phyloP scores from a whole-genome alignment of 805 yeast species.

The Danielia reshetovae region DNA sequence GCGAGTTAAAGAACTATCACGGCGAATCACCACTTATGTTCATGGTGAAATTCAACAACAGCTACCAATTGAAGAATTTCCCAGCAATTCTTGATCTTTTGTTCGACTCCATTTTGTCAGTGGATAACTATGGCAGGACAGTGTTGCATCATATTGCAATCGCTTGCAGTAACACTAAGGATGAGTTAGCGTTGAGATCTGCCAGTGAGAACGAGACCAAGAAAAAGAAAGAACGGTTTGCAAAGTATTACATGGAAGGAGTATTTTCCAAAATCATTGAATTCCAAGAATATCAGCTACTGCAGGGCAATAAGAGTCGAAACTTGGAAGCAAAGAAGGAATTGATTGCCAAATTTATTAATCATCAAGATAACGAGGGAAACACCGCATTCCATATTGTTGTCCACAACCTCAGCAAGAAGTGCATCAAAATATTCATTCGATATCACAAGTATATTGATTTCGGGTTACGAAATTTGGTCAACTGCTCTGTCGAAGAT shows the following conservation, averaged over 20 bases:
- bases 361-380: slow-evolving; percentile 89
- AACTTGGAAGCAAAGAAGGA: slow-evolving; percentile 20
- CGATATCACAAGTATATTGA: slow-evolving; percentile 22
- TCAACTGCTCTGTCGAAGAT: slow-evolving; percentile 24
- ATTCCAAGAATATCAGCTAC: slow-evolving; percentile 21
- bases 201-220: slow-evolving; percentile 7
- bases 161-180: slow-evolving; percentile 18
- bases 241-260: slow-evolving; percentile 37
- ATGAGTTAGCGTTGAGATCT: slow-evolving; percentile 3
- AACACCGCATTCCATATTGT: slow-evolving; percentile 94
- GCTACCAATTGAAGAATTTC: slow-evolving; percentile 36
- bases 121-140: slow-evolving; percentile 38
- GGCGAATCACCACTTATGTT: slow-evolving; percentile 82
- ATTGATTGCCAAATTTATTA: slow-evolving; percentile 51
- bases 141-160: slow-evolving; percentile 40
- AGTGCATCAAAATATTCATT: slow-evolving; percentile 23
- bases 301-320: slow-evolving; percentile 12
- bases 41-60: slow-evolving; percentile 37
- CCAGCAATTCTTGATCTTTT: slow-evolving; percentile 31
- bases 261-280: slow-evolving; percentile 32
- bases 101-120: slow-evolving; percentile 32
- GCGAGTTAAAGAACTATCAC: slow-evolving; percentile 67
- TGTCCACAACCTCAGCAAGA: slow-evolving; percentile 40
- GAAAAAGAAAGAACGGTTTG: slow-evolving; percentile 33
- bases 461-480: slow-evolving; percentile 22